Evolutionary conservation across 2,329 filamentous ascomycete species (phyloP), one percentile per base, ranked within the genome.

Genomic region (Aspergillus chevalieri): DNA sequence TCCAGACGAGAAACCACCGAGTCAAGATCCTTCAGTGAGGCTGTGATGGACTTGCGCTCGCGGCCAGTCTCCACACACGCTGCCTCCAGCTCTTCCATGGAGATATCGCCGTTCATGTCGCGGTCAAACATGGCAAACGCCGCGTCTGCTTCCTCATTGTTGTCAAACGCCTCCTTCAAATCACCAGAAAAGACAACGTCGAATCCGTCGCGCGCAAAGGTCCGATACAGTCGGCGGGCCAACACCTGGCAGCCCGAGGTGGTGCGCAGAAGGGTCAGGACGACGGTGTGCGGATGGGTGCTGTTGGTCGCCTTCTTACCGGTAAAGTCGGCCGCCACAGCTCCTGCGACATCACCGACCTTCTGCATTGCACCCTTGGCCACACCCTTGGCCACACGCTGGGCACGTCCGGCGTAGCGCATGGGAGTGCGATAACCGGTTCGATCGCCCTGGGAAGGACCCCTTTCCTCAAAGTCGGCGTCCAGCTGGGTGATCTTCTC

Each of bases 21-120:
- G 69, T 97, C 92, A 10, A 97, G 75, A 72, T 97, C 92, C 70
- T 96, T 96, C 51, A 97, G 76, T 0, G 91, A 95, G 1, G 91
- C 92, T 0, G 90, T 92, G 58, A 97, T 96, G 6, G 90, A 89
- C 68, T 96, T 97, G 64, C 92, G 87, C 73, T 97, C 92, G 14
- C 92, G 82, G 33, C 92, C 90, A 56, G 96, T 93, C 64, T 97
- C 92, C 46, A 95, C 91, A 69, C 89, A 95, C 21, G 94, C 90
- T 19, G 88, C 83, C 68, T 96, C 91, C 19, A 97, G 80, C 66
- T 96, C 92, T 62, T 95, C 89, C 81, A 95, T 90, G 0, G 88
- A 94, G 45, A 96, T 95, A 62, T 97, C 92, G 3, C 91, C 92
- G 56, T 97, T 97, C 74, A 96, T 82, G 61, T 97, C 92, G 65